These are phyloP conservation scores for Suillus variegatus DNA, from an alignment of 768 basidiomycete species.

Conservation along the genomic window DNA sequence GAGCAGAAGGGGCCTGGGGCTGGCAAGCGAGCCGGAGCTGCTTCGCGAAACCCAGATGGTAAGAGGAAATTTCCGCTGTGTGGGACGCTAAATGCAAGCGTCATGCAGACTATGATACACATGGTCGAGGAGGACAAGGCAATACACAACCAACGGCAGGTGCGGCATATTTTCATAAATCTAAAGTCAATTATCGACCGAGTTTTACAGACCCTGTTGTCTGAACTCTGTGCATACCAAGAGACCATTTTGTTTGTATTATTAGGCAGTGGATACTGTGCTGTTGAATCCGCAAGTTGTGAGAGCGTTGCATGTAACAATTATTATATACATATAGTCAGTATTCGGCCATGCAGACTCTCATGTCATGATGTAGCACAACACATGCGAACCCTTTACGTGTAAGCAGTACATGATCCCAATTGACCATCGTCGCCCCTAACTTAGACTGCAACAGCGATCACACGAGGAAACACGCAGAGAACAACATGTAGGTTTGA, in stretches of 20 bases:
- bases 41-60: slow-evolving; percentile 25
- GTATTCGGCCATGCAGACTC: not conserved
- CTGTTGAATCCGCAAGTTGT: not conserved
- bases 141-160: not conserved
- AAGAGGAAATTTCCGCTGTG: not conserved
- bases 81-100: not conserved
- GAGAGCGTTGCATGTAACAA: not conserved
- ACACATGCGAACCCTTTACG: not conserved
- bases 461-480: not conserved
- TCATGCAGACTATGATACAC: slow-evolving; percentile 18
- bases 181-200: not conserved
- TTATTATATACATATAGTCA: too few species aligned
- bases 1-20: slow-evolving; percentile 21
- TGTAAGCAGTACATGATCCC: not conserved
- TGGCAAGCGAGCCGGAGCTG: slow-evolving; percentile 30
- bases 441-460: not conserved
- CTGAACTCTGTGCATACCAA: not conserved
- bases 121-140: slow-evolving; percentile 11
- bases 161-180: not conserved
- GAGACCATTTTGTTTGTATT: not conserved
- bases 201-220: not conserved
- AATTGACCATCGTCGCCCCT: not conserved
- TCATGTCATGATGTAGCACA: too few species aligned
- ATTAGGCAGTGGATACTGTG: not conserved
- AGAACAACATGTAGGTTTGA: not conserved